Percentiles rank a stretch among this genome's conserved stretches.
Evolutionary conservation across 768 basidiomycete species (phyloP).

Genomic region (Mycena chlorophos): DNA sequence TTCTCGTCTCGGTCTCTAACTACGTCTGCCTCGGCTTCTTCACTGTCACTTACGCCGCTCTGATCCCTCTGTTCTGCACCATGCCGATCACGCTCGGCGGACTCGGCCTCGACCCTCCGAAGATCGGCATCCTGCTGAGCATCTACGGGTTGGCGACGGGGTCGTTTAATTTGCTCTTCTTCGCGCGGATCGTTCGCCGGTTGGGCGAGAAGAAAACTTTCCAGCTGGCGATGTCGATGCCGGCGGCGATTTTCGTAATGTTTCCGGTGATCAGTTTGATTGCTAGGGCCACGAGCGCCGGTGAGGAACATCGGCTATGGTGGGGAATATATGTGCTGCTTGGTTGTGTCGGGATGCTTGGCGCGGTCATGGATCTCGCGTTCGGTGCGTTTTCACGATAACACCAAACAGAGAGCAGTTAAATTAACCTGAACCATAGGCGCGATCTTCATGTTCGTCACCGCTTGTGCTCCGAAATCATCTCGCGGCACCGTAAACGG

Average conservation of each 20-base stretch:
- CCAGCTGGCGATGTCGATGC: slow-evolving; percentile 47
- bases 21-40: slow-evolving; percentile 37
- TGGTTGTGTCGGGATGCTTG: slow-evolving; percentile 27
- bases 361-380: slow-evolving; percentile 13
- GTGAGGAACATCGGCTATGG: too few species aligned
- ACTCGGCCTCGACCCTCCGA: slow-evolving; percentile 63
- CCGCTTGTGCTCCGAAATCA: slow-evolving; percentile 47
- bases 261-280: slow-evolving; percentile 65
- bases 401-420: too few species aligned
- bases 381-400: too few species aligned
- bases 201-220: slow-evolving; percentile 69
- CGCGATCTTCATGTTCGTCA: slow-evolving; percentile 51
- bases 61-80: slow-evolving; percentile 73
- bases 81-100: slow-evolving; percentile 71
- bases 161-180: slow-evolving; percentile 65
- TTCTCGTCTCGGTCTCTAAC: slow-evolving; percentile 39
- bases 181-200: slow-evolving; percentile 57
- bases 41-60: slow-evolving; percentile 58
- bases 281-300: slow-evolving; percentile 38
- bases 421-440: too few species aligned
- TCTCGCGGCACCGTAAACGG: slow-evolving; percentile 56
- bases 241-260: slow-evolving; percentile 52
- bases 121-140: slow-evolving; percentile 66
- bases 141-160: slow-evolving; percentile 65
- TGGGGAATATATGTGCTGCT: slow-evolving; percentile 4